A percentile compares a stretch with the other conserved stretches of the same genome.
Conservation (phyloP, 371 early-diverging fungal species). For the Smittium culicis region DNA sequence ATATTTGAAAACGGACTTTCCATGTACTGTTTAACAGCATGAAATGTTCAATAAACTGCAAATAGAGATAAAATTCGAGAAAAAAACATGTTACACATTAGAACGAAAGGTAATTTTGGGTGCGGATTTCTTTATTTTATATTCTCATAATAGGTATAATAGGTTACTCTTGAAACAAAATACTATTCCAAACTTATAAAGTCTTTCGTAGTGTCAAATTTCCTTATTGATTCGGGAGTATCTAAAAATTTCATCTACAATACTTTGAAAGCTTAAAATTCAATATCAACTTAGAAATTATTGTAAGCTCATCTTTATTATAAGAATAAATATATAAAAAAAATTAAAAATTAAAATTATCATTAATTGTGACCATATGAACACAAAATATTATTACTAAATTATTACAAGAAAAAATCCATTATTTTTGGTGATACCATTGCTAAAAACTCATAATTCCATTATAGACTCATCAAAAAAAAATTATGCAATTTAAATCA, state of each 20-base stretch:
- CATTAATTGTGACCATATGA: neutral
- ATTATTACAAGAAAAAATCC: neutral
- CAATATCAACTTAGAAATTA: neutral
- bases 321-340: neutral
- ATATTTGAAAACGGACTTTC: neutral
- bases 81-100: neutral
- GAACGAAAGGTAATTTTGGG: constrained; percentile 5
- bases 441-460: constrained; percentile 4
- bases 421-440: constrained; percentile 6
- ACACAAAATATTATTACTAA: neutral
- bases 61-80: neutral
- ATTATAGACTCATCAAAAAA: constrained; percentile 2
- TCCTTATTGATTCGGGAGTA: constrained; percentile 6
- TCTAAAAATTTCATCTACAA: constrained; percentile 5
- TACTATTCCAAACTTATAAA: neutral
- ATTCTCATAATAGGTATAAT: neutral
- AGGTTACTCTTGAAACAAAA: constrained; percentile 3
- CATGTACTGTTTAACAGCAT: constrained; percentile 1
- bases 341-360: neutral
- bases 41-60: neutral
- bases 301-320: neutral
- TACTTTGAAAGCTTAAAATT: neutral
- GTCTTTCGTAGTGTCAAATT: neutral
- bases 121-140: neutral
- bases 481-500: constrained; percentile 1